Evolutionary conservation across 2,329 filamentous ascomycete genomes (phyloP).

Genomic region (Penicillium sp.): DNA sequence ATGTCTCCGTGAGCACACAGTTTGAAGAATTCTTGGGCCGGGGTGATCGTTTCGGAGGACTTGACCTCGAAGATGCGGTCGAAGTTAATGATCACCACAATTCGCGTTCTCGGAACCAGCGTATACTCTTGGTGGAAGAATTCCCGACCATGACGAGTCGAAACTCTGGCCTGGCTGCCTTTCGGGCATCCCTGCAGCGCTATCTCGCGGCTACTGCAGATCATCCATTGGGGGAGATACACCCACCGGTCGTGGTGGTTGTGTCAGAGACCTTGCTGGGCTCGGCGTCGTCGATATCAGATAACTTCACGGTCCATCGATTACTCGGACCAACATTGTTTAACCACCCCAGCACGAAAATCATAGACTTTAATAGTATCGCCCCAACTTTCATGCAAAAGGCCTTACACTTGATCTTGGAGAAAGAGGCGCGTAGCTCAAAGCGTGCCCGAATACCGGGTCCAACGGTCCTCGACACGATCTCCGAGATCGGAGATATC

Average conservation of each 20-base stretch:
- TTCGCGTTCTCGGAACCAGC: constrained; percentile 30
- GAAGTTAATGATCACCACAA: constrained; percentile 2
- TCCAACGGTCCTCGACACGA: constrained; percentile 71
- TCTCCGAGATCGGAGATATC: constrained; percentile 88
- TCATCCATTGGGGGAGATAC: constrained; percentile 44
- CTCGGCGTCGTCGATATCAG: constrained; percentile 78
- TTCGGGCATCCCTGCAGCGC: constrained; percentile 72
- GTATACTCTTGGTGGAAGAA: constrained; percentile 75
- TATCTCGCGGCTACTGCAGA: constrained; percentile 71
- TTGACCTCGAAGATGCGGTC: constrained; percentile 51
- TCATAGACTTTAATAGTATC: constrained; percentile 91
- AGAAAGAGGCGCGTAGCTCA: constrained; percentile 81
- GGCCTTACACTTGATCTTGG: constrained; percentile 76
- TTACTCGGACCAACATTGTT: constrained; percentile 84
- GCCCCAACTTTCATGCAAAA: constrained; percentile 83
- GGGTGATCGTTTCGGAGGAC: constrained; percentile 74
- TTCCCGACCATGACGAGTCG: constrained; percentile 75
- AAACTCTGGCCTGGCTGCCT: constrained; percentile 66
- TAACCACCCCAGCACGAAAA: constrained; percentile 72
- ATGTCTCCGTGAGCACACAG: constrained; percentile 71
- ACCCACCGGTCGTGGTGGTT: constrained; percentile 80
- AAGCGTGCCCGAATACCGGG: constrained; percentile 75
- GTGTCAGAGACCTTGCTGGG: constrained; percentile 89
- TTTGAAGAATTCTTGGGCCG: constrained; percentile 91
- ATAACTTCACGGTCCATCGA: constrained; percentile 91